Percentiles rank a stretch among this genome's conserved stretches.
Conservation (phyloP, 371 early-diverging fungal species). For the Mortierella polycephala region DNA sequence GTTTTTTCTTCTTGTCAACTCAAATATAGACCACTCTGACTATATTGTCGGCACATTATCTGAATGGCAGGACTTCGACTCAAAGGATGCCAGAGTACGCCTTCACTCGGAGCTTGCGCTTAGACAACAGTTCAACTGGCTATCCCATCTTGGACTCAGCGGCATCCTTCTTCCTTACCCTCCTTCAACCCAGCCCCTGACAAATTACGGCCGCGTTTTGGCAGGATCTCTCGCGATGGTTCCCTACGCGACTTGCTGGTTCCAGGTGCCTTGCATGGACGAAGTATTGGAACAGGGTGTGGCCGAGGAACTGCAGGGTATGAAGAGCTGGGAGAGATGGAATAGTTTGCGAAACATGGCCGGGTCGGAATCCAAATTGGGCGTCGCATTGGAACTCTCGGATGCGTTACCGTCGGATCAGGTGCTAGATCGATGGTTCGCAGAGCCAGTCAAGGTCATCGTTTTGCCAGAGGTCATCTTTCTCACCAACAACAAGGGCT, state of each 20-base stretch:
- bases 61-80: slow-evolving; percentile 72
- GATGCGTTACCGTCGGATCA: slow-evolving; percentile 65
- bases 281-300: slow-evolving; percentile 45
- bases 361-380: slow-evolving; percentile 64
- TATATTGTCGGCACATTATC: slow-evolving; percentile 68
- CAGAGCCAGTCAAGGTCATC: slow-evolving; percentile 86
- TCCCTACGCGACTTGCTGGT: slow-evolving; percentile 54
- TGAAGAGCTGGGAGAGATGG: slow-evolving; percentile 70
- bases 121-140: slow-evolving; percentile 80
- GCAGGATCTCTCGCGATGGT: slow-evolving; percentile 57
- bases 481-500: slow-evolving; percentile 81
- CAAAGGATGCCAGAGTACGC: slow-evolving; percentile 59
- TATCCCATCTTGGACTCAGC: slow-evolving; percentile 74
- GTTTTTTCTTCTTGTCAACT: slow-evolving; percentile 9
- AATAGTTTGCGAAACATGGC: slow-evolving; percentile 71
- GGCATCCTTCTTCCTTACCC: slow-evolving; percentile 67
- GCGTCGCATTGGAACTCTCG: slow-evolving; percentile 74
- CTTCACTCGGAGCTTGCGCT: slow-evolving; percentile 72
- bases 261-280: slow-evolving; percentile 56
- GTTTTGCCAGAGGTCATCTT: slow-evolving; percentile 81
- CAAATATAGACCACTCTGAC: slow-evolving; percentile 58
- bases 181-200: slow-evolving; percentile 46
- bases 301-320: slow-evolving; percentile 48
- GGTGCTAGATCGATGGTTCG: slow-evolving; percentile 79
- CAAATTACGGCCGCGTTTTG: slow-evolving; percentile 71